A percentile compares a stretch with the other conserved stretches of the same genome.
phyloP scores from a whole-genome alignment of 2,329 filamentous ascomycete genomes.

The Dactylellina sp. region DNA sequence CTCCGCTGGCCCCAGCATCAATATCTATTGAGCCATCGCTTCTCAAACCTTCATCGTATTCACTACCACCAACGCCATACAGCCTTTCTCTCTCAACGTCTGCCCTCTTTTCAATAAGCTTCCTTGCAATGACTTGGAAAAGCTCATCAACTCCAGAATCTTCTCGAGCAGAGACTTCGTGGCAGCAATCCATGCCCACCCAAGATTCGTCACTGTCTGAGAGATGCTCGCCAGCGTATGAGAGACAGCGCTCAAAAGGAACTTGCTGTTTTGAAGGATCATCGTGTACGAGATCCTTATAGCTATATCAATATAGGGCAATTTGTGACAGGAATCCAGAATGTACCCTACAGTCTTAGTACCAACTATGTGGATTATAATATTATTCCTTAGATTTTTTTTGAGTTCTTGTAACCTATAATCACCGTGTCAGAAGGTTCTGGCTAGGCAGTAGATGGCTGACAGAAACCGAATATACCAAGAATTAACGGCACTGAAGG shows the following conservation, averaged over 20 bases:
- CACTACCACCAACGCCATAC: conserved; percentile 45
- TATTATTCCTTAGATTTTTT: conserved; percentile 61
- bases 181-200: conserved; percentile 94
- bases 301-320: neutral
- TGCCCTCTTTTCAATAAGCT: conserved; percentile 75
- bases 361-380: conserved; percentile 69
- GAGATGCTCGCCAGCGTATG: conserved; percentile 76
- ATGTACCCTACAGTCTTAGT: conserved; percentile 73
- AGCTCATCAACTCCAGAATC: conserved; percentile 87
- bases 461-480: conserved; percentile 56
- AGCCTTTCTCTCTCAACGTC: conserved; percentile 59
- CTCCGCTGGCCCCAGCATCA: conserved; percentile 4
- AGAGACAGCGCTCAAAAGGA: conserved; percentile 93
- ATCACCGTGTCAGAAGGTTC: conserved; percentile 30
- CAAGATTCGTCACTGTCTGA: conserved; percentile 64
- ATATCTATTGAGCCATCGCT: conserved; percentile 50
- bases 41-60: conserved; percentile 43
- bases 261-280: conserved; percentile 84
- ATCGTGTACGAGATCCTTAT: conserved; percentile 80
- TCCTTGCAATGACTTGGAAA: conserved; percentile 88
- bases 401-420: conserved; percentile 61
- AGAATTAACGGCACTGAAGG: conserved; percentile 61
- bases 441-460: neutral
- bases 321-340: neutral
- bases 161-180: conserved; percentile 82